phyloP scores from a whole-genome alignment of 805 yeast genomes.

The Wickerhamiella shivajii region DNA sequence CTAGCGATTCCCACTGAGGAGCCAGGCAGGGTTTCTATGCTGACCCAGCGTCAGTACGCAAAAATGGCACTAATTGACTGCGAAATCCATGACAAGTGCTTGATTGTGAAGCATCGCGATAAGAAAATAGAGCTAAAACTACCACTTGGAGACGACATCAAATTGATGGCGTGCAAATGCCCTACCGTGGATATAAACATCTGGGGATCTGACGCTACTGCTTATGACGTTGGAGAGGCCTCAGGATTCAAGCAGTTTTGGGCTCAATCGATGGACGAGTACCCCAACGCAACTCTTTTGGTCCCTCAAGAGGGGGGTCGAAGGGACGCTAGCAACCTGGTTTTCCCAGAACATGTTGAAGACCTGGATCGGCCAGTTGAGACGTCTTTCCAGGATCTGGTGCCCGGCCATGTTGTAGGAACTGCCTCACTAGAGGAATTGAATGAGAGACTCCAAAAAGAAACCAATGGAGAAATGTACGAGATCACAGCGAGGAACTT shows the following conservation, averaged over 20 bases:
- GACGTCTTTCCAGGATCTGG: conserved; percentile 22
- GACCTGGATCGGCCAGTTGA: conserved; percentile 10
- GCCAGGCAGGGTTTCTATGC: conserved; percentile 11
- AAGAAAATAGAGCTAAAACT: conserved; percentile 9
- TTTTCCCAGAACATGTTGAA: conserved; percentile 9
- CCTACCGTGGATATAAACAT: conserved; percentile 12
- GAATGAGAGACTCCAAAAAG: conserved; percentile 12
- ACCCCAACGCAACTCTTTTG: conserved; percentile 14
- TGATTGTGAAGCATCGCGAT: conserved; percentile 14
- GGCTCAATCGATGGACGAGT: background rate
- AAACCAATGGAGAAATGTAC: conserved; percentile 13
- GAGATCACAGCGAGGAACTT: conserved; percentile 18
- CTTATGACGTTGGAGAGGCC: conserved; percentile 16
- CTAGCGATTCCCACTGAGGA: conserved; percentile 14
- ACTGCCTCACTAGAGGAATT: conserved; percentile 20
- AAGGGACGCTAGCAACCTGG: conserved; percentile 11
- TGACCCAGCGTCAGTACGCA: conserved; percentile 23
- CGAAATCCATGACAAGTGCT: conserved; percentile 10
- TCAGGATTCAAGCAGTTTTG: conserved; percentile 7
- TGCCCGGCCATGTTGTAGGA: conserved; percentile 21
- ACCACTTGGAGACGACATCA: conserved; percentile 10
- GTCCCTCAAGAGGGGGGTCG: conserved; percentile 14
- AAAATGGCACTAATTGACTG: conserved; percentile 17
- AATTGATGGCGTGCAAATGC: conserved; percentile 1
- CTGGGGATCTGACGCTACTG: conserved; percentile 21